A percentile compares a stretch with the other conserved stretches of the same genome.
These are phyloP conservation scores for Trifolium repens DNA, from an alignment of 306 rosid genomes.

Conservation along the genomic window DNA sequence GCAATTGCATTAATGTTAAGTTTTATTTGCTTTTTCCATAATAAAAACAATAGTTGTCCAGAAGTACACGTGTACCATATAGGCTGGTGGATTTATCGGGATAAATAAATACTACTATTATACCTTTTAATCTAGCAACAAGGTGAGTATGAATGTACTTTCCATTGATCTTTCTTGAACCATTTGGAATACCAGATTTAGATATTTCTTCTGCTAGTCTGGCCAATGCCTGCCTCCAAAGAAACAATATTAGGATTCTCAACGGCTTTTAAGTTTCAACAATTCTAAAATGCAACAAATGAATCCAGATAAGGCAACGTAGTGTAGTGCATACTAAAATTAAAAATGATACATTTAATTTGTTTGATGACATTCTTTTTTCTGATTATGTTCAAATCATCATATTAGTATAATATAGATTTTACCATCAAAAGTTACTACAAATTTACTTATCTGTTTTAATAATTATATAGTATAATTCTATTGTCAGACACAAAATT, in stretches of 20 bases:
- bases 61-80: slow-evolving; percentile 22
- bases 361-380: slow-evolving; percentile 18
- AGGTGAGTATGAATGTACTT: slow-evolving; percentile 92
- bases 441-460: not conserved
- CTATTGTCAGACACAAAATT: slow-evolving; percentile 7
- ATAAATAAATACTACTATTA: slow-evolving; percentile 6
- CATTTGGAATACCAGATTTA: slow-evolving; percentile 62
- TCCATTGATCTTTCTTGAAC: slow-evolving; percentile 94
- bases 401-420: not conserved
- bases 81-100: slow-evolving; percentile 21
- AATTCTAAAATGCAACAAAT: not conserved
- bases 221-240: slow-evolving; percentile 67
- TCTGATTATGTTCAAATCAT: not conserved
- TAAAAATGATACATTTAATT: slow-evolving; percentile 9
- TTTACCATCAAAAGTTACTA: not conserved
- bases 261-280: slow-evolving; percentile 24
- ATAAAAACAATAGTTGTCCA: not conserved
- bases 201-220: slow-evolving; percentile 84
- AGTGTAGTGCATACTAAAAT: not conserved
- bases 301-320: slow-evolving; percentile 10
- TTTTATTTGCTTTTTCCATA: slow-evolving; percentile 24
- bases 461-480: not conserved
- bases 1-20: not conserved
- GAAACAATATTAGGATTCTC: slow-evolving; percentile 31
- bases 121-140: slow-evolving; percentile 80